These are phyloP conservation scores for Coniochaeta sp. DNA, from an alignment of 2,329 filamentous ascomycete genomes.

Conservation along the genomic window DNA sequence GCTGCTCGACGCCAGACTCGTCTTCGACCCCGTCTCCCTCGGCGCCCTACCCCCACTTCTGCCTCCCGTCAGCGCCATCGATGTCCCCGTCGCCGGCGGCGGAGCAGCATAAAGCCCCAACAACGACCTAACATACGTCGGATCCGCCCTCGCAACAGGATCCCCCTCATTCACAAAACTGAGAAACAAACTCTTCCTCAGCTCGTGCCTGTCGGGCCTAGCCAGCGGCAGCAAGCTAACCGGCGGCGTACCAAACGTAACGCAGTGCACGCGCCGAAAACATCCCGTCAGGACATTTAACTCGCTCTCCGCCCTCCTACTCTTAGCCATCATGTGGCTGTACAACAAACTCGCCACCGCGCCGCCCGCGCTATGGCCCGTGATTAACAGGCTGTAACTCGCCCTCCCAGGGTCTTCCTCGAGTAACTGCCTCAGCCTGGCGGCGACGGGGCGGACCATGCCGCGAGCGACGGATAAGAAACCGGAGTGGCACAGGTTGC, in stretches of 20 bases:
- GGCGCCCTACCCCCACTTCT: background rate
- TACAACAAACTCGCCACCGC: conserved; percentile 77
- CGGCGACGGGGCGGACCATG: conserved; percentile 68
- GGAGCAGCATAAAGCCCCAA: conserved; percentile 63
- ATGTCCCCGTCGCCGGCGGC: conserved; percentile 29
- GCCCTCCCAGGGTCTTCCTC: conserved; percentile 63
- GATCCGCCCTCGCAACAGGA: conserved; percentile 70
- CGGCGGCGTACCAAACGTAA: conserved; percentile 80
- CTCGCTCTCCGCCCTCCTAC: conserved; percentile 51
- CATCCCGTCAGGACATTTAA: conserved; percentile 60
- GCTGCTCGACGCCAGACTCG: conserved; percentile 13
- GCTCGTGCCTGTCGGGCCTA: conserved; percentile 42
- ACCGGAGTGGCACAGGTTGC: conserved; percentile 73
- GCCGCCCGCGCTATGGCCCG: conserved; percentile 80
- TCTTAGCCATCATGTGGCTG: conserved; percentile 67
- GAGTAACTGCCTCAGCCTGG: conserved; percentile 61
- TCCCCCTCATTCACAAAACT: conserved; percentile 84
- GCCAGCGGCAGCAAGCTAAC: conserved; percentile 63
- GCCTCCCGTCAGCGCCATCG: background rate
- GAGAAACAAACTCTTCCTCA: conserved; percentile 66
- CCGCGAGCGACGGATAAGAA: conserved; percentile 70
- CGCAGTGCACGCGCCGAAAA: conserved; percentile 76
- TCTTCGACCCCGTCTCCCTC: conserved; percentile 14
- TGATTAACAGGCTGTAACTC: conserved; percentile 68
- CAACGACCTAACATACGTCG: conserved; percentile 65